Evolutionary conservation across 1,284 basidiomycete species (phyloP).

Genomic region (Phlebopus sp.): DNA sequence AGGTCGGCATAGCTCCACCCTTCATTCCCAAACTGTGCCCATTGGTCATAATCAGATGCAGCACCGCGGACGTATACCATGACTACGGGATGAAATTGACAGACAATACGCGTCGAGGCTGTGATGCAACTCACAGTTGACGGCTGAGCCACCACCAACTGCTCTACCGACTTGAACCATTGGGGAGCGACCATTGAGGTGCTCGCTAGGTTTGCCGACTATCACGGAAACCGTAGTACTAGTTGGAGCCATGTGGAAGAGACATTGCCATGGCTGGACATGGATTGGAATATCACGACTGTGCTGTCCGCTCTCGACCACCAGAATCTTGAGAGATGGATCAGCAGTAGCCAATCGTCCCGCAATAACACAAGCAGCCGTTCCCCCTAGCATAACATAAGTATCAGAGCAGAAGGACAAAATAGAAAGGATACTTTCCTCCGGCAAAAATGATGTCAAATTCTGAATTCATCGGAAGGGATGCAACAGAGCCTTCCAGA

Average conservation of each 20-base stretch:
- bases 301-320: constrained; percentile 46
- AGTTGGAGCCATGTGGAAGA: constrained; percentile 37
- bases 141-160: constrained; percentile 54
- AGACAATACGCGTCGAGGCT: not conserved
- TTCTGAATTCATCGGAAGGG: not conserved
- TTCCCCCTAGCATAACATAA: constrained; percentile 32
- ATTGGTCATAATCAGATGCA: constrained; percentile 55
- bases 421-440: constrained; percentile 10
- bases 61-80: constrained; percentile 49
- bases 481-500: too few species aligned
- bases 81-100: constrained; percentile 32
- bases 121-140: constrained; percentile 48
- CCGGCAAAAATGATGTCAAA: constrained; percentile 26
- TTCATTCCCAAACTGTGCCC: constrained; percentile 45
- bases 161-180: constrained; percentile 45
- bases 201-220: constrained; percentile 38
- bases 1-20: constrained; percentile 51
- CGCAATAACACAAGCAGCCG: constrained; percentile 39
- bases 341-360: constrained; percentile 40
- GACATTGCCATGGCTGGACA: constrained; percentile 47
- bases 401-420: too few species aligned
- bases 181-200: constrained; percentile 42
- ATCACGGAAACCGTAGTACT: constrained; percentile 45
- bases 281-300: constrained; percentile 43
- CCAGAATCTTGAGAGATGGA: constrained; percentile 40